A percentile compares a stretch with the other conserved stretches of the same genome.
Conservation (phyloP, 306 rosid species). For the Vigna unguiculata region DNA sequence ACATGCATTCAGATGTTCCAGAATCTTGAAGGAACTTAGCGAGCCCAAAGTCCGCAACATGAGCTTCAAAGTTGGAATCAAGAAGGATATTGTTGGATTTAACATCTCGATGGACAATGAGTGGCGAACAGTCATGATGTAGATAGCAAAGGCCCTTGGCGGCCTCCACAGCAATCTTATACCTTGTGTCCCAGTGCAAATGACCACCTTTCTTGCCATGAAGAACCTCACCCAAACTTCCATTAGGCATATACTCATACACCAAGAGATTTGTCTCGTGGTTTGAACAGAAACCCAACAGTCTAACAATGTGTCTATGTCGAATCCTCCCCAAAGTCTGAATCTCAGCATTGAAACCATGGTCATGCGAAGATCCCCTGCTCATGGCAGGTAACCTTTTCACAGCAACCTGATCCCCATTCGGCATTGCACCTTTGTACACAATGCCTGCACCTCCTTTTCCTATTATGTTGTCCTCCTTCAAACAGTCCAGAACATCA, state of each 20-base stretch:
- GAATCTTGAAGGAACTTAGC: constrained; percentile 86
- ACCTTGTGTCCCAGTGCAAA: constrained; percentile 83
- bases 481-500: constrained; percentile 77
- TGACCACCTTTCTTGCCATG: constrained; percentile 89
- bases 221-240: constrained; percentile 76
- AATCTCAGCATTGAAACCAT: constrained; percentile 86
- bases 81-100: constrained; percentile 60
- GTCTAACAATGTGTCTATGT: constrained; percentile 83
- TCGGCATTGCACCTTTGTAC: constrained; percentile 79
- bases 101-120: constrained; percentile 72
- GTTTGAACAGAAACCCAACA: constrained; percentile 90
- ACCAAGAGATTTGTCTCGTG: constrained; percentile 78
- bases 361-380: constrained; percentile 90
- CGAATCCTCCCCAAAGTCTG: constrained; percentile 78
- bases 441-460: constrained; percentile 92
- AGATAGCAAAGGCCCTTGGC: constrained; percentile 86
- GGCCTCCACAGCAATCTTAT: constrained; percentile 77
- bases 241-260: constrained; percentile 71
- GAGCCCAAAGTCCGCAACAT: constrained; percentile 72
- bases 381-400: constrained; percentile 84
- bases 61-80: constrained; percentile 58
- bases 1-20: constrained; percentile 90
- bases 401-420: constrained; percentile 67
- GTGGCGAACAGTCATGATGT: constrained; percentile 88
- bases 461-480: constrained; percentile 82